Conservation (phyloP, 768 basidiomycete genomes). For the Lentinula lateritia region DNA sequence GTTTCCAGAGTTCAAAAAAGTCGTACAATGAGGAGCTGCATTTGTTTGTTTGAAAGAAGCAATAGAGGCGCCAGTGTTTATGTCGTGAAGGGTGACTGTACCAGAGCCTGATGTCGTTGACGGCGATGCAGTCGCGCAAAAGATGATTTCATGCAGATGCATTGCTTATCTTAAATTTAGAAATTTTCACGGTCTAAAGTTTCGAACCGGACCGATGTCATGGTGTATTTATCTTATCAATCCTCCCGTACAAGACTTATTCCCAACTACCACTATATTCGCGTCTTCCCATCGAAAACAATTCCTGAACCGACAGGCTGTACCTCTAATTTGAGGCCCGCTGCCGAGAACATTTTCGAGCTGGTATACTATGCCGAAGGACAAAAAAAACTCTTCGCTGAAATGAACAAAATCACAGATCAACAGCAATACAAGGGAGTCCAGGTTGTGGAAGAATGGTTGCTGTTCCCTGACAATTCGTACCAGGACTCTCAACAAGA, state of each 20-base stretch:
- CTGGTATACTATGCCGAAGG: too few relatives aligned
- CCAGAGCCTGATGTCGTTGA: conserved; percentile 47
- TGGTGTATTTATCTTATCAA: too few relatives aligned
- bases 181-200: background rate
- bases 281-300: too few relatives aligned
- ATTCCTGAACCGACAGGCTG: too few relatives aligned
- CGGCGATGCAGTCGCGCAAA: conserved; percentile 57
- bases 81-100: conserved; percentile 71
- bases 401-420: too few relatives aligned
- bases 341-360: too few relatives aligned
- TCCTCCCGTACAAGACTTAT: too few relatives aligned
- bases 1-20: conserved; percentile 58
- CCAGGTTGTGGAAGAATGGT: background rate
- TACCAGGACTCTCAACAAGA: background rate
- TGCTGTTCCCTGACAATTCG: background rate
- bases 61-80: conserved; percentile 68
- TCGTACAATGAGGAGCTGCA: conserved; percentile 58
- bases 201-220: too few relatives aligned
- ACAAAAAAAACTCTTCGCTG: too few relatives aligned
- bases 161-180: conserved; percentile 26
- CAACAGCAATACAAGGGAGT: background rate
- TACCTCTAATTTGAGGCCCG: too few relatives aligned
- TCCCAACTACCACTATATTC: too few relatives aligned
- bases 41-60: conserved; percentile 89
- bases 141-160: conserved; percentile 63